phyloP scores from a whole-genome alignment of 345 rosid species.

The Hypericum perforatum region DNA sequence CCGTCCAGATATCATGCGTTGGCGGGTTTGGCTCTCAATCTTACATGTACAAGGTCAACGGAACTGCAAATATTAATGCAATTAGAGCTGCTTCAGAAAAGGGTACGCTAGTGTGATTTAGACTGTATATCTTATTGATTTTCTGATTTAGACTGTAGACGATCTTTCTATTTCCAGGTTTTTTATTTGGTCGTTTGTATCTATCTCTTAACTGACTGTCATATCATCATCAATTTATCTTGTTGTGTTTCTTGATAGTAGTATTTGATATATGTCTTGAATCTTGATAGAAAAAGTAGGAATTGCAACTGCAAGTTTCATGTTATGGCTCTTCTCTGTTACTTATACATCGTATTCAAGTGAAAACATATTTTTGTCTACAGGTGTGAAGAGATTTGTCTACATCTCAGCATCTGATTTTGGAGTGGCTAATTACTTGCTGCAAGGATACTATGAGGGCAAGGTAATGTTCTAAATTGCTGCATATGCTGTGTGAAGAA shows the following conservation, averaged over 20 bases:
- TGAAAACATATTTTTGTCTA: neutral
- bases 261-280: too few species aligned
- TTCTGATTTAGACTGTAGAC: neutral
- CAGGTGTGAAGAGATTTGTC: conserved; percentile 87
- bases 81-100: conserved; percentile 83
- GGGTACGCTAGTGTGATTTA: conserved; percentile 29
- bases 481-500: neutral
- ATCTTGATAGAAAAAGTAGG: too few species aligned
- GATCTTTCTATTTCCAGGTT: too few species aligned
- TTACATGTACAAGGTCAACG: conserved; percentile 89
- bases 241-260: neutral
- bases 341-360: neutral
- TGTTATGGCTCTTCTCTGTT: conserved; percentile 1
- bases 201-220: too few species aligned
- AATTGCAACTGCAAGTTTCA: neutral
- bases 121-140: neutral
- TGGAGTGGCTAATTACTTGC: conserved; percentile 65
- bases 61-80: conserved; percentile 91
- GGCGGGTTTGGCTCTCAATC: conserved; percentile 97
- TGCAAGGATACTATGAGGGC: conserved; percentile 87
- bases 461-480: conserved; percentile 39
- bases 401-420: conserved; percentile 92
- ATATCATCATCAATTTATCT: too few species aligned
- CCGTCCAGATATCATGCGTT: conserved; percentile 73
- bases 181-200: too few species aligned